Evolutionary conservation across 305 asterid species (phyloP), one percentile per base, ranked within the genome.

Genomic region (Solanum hybrid): DNA sequence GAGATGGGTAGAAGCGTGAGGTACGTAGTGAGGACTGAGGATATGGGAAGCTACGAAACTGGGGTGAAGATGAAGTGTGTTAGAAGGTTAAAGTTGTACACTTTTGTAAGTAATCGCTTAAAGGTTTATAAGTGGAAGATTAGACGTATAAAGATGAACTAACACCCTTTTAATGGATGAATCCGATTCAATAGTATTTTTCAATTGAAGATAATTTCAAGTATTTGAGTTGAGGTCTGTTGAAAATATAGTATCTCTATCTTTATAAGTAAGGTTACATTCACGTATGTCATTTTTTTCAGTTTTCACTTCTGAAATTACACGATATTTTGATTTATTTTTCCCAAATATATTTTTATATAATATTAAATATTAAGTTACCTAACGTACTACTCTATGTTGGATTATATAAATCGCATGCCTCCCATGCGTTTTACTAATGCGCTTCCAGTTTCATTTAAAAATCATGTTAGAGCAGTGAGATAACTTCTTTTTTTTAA

Each of bases 271-370:
- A 70, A 70, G 7, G 7, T 2, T n/a, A 0, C 4, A 10, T 70
- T 10, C 4, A 1, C 0, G 24, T 57, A 17, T 7, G 2, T 2
- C 3, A 70, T 0, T 0, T 1, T n/a, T 70, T 70, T 4, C 0
- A 70, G 2, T 24, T 3, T 10, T 70, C 17, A 24, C 7, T 70
- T 61, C 0, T 70, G 2, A 70, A 10, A 10, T 24, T 70, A 70
- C 31, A 70, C 0, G 0, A 24, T 70, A 24, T 70, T 24, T 24
- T 2, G 7, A 70, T 24, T 5, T 24, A 11, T 2, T 10, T 70
- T 24, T 11, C 8, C 0, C 0, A 70, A 70, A 10, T 24, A 4
- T 70, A 24, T 4, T 70, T 70, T 70, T 24, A 10, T 24, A 70
- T 24, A 24, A 4, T 4, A 70, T 24, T 10, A 70, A 11, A 24